These are phyloP conservation scores for Kuraishia cidri DNA, from an alignment of 805 yeast species.

Conservation along the genomic window DNA sequence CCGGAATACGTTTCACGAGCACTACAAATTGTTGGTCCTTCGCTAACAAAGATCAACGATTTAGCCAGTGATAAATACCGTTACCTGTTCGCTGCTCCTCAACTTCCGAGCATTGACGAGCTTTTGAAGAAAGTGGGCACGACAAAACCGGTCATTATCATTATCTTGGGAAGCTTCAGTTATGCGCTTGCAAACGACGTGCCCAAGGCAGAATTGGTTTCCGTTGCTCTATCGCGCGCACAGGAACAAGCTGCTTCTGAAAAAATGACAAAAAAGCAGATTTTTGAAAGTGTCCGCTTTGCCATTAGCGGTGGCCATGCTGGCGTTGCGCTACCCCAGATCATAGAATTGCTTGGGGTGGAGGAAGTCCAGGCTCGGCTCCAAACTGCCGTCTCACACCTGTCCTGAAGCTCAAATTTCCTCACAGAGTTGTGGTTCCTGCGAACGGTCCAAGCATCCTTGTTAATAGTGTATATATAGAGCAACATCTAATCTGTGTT, in stretches of 20 bases:
- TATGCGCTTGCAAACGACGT: background rate
- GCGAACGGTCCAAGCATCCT: background rate
- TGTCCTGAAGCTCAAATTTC: too few species aligned
- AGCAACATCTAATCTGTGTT: slow-evolving; percentile 24
- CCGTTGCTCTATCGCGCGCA: slow-evolving; percentile 6
- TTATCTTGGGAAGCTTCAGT: too few species aligned
- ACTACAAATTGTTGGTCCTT: slow-evolving; percentile 34
- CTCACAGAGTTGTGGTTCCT: background rate
- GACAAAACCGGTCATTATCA: slow-evolving; percentile 2
- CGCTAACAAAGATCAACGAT: slow-evolving; percentile 46
- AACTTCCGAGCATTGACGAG: slow-evolving; percentile 14
- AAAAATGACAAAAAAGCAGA: slow-evolving; percentile 22
- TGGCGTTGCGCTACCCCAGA: slow-evolving; percentile 57
- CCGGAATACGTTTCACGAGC: slow-evolving; percentile 26
- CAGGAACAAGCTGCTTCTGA: slow-evolving; percentile 2
- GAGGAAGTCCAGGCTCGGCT: slow-evolving; percentile 21
- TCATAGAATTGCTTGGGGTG: slow-evolving; percentile 47
- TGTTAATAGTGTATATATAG: too few species aligned
- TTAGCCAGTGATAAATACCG: slow-evolving; percentile 30
- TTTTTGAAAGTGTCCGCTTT: slow-evolving; percentile 53
- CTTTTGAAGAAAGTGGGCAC: slow-evolving; percentile 2
- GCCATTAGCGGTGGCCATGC: slow-evolving; percentile 65
- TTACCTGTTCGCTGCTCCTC: slow-evolving; percentile 36
- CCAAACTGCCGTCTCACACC: background rate
- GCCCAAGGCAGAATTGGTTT: slow-evolving; percentile 4